Evolutionary conservation across 495 filamentous ascomycete species (phyloP).

Genomic region (Daldinia grandis): DNA sequence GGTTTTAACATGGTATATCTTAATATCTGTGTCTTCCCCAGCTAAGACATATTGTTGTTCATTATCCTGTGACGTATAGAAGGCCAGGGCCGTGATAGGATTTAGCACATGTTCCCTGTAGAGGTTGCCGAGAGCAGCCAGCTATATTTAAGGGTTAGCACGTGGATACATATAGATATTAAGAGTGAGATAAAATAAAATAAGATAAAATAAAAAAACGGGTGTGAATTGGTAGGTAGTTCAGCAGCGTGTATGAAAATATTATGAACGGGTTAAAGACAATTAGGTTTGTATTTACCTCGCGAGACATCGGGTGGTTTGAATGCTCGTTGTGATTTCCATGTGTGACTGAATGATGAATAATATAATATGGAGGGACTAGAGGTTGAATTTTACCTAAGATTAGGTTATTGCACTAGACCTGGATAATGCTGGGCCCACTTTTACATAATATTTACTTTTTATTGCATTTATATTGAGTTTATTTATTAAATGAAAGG

Average conservation of each 20-base stretch:
- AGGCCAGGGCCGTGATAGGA: constrained; percentile 68
- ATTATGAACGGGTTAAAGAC: background rate
- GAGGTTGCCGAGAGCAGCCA: constrained; percentile 32
- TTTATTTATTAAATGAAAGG: background rate
- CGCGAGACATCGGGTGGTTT: constrained; percentile 37
- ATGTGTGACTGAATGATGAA: constrained; percentile 11
- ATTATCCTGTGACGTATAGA: constrained; percentile 45
- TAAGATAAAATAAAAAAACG: background rate
- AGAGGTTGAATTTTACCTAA: constrained; percentile 3
- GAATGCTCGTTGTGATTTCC: constrained; percentile 25
- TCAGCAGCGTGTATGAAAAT: background rate
- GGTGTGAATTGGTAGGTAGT: background rate
- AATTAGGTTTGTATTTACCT: constrained; percentile 33
- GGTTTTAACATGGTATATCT: constrained; percentile 60
- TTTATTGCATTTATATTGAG: background rate
- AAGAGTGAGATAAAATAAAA: background rate
- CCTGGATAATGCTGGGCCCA: background rate
- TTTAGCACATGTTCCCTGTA: constrained; percentile 52
- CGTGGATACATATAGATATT: background rate
- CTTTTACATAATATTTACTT: background rate
- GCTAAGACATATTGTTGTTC: constrained; percentile 63
- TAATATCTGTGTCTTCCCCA: constrained; percentile 79
- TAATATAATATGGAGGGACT: background rate
- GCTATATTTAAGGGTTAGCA: constrained; percentile 26
- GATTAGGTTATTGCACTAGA: background rate